Conservation (phyloP, 1,284 basidiomycete species). For the Rhodotorula sp. region DNA sequence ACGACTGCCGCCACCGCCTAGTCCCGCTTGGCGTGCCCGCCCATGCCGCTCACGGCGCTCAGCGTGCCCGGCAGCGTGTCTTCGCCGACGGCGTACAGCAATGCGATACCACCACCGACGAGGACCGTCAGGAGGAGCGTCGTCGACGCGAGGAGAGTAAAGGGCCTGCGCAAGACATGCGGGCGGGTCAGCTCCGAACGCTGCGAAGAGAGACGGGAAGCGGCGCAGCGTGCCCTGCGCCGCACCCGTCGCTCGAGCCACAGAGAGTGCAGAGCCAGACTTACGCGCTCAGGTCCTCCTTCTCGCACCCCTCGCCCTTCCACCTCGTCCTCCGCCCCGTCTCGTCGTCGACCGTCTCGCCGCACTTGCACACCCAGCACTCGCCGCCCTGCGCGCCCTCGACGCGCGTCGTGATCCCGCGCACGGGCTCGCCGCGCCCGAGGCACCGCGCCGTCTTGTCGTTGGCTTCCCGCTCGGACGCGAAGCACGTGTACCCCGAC, state of each 20-base stretch:
- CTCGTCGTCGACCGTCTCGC: slow-evolving; percentile 24
- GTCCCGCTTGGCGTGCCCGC: slow-evolving; percentile 27
- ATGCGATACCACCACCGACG: slow-evolving; percentile 19
- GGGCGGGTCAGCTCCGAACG: not conserved
- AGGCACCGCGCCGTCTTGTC: slow-evolving; percentile 37
- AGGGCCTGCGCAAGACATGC: slow-evolving; percentile 12
- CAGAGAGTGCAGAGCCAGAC: not conserved
- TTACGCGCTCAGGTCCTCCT: slow-evolving; percentile 35
- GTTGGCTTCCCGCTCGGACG: slow-evolving; percentile 7
- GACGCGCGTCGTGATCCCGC: slow-evolving; percentile 18
- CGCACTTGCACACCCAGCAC: slow-evolving; percentile 42
- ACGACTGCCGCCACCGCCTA: not conserved
- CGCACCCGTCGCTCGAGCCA: slow-evolving; percentile 8
- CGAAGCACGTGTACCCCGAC: slow-evolving; percentile 29
- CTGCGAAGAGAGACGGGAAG: not conserved
- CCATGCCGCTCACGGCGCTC: slow-evolving; percentile 26
- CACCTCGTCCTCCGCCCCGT: slow-evolving; percentile 26
- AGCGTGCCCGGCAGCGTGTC: slow-evolving; percentile 37
- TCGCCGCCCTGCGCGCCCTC: not conserved
- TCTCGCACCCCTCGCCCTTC: slow-evolving; percentile 42
- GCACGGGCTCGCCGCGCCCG: slow-evolving; percentile 21
- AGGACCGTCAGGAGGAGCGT: slow-evolving; percentile 19
- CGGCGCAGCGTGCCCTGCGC: not conserved
- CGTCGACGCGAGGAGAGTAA: slow-evolving; percentile 35
- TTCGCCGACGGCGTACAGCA: slow-evolving; percentile 31